Conservation (phyloP, 176 grass and related monocot genomes). For the Poa pratensis region DNA sequence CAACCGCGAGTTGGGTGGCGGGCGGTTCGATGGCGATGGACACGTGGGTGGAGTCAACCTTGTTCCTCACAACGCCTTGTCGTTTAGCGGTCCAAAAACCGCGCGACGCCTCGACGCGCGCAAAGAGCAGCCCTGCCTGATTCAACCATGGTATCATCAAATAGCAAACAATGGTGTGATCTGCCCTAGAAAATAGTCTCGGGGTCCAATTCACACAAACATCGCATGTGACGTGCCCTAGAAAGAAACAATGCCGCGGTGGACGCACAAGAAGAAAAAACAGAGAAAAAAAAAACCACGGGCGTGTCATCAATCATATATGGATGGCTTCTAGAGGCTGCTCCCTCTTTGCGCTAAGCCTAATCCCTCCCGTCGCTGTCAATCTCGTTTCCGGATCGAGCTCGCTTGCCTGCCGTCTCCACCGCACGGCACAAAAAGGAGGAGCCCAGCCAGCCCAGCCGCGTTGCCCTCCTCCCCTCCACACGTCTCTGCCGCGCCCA, state of each 20-base stretch:
- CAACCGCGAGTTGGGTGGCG: too few species aligned
- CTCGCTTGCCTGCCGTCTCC: slow-evolving; percentile 40
- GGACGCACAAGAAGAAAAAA: not conserved
- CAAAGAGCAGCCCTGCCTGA: too few species aligned
- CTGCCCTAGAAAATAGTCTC: too few species aligned
- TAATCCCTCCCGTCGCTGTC: slow-evolving; percentile 6
- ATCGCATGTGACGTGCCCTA: not conserved
- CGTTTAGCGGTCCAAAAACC: too few species aligned
- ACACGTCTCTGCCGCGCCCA: slow-evolving; percentile 40
- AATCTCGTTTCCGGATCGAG: not conserved
- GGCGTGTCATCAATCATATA: not conserved
- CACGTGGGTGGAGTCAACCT: too few species aligned
- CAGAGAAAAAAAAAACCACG: not conserved
- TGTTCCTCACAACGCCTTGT: too few species aligned
- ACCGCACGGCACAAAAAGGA: slow-evolving; percentile 45
- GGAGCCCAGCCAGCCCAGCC: not conserved
- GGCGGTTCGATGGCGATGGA: too few species aligned
- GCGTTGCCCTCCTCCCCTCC: slow-evolving; percentile 30
- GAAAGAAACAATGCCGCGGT: not conserved
- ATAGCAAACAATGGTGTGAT: too few species aligned
- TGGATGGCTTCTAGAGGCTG: slow-evolving; percentile 38
- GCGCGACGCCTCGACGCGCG: too few species aligned
- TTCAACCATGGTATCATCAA: too few species aligned
- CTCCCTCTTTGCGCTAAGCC: not conserved
- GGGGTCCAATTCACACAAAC: too few species aligned